Conservation (phyloP, 331 rosid species). For the Telfairia occidentalis region DNA sequence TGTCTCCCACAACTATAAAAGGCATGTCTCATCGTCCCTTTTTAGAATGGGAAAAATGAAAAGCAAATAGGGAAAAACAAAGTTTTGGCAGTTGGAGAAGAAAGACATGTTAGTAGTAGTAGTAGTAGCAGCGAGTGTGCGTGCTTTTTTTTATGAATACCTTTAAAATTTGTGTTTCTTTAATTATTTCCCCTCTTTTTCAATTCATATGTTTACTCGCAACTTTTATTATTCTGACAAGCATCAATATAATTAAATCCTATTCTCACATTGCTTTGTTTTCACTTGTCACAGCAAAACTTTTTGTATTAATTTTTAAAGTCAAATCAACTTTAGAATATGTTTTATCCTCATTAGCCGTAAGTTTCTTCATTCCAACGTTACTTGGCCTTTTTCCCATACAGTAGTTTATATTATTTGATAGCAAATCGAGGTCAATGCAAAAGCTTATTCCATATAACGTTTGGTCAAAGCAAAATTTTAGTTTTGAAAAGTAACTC, state of each 20-base stretch:
- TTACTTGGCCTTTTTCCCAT: no score
- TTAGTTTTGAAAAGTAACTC: no score
- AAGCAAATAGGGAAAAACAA: neutral
- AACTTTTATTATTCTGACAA: neutral
- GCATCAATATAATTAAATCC: neutral
- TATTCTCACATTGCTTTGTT: neutral
- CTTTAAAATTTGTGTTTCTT: neutral
- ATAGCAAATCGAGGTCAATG: no score
- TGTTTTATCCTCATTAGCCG: no score
- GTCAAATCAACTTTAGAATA: no score
- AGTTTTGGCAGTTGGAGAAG: slow-evolving; percentile 1
- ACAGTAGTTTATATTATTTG: no score
- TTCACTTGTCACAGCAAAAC: no score
- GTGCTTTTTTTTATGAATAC: neutral
- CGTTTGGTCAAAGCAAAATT: no score
- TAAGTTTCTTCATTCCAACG: no score
- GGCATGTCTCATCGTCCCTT: neutral
- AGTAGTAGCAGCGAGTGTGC: neutral
- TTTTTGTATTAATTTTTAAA: neutral
- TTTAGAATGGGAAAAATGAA: neutral
- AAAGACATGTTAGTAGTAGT: neutral
- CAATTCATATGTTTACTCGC: neutral
- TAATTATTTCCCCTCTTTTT: neutral
- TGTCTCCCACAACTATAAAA: neutral
- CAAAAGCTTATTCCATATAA: no score